Percentiles rank a stretch among this genome's conserved stretches.
Evolutionary conservation across 495 filamentous ascomycete genomes (phyloP).

Genomic region (Hyaloscypha finlandica): DNA sequence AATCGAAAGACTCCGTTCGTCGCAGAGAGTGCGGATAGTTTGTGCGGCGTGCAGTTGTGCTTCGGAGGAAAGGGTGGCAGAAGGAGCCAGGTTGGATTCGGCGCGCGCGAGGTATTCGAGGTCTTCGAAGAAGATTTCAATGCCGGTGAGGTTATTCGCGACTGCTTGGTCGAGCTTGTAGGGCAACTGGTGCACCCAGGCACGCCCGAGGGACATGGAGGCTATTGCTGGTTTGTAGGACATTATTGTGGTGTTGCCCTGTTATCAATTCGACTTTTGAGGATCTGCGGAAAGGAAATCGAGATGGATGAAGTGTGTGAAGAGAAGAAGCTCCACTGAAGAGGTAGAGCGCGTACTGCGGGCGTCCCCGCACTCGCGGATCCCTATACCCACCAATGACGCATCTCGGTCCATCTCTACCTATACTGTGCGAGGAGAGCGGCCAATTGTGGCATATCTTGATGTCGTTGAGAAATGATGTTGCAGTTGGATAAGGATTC

Average conservation of each 20-base stretch:
- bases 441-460: background rate
- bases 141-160: constrained; percentile 64
- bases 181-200: constrained; percentile 59
- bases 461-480: background rate
- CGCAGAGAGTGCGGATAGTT: constrained; percentile 55
- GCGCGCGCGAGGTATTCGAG: constrained; percentile 58
- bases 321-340: background rate
- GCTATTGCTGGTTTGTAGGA: constrained; percentile 26
- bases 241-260: constrained; percentile 1
- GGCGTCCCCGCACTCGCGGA: background rate
- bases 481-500: constrained; percentile 2
- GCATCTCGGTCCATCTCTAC: background rate
- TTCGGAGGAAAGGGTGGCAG: constrained; percentile 36
- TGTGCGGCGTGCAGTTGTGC: constrained; percentile 56
- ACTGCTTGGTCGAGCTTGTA: constrained; percentile 67
- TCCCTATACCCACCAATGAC: background rate
- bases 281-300: background rate
- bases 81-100: constrained; percentile 33
- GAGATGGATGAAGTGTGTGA: background rate
- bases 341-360: background rate
- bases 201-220: constrained; percentile 31
- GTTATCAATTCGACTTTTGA: background rate
- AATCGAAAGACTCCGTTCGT: constrained; percentile 58
- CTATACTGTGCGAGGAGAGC: background rate
- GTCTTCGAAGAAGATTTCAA: constrained; percentile 82